Percentiles rank a stretch among this genome's conserved stretches.
Conservation (phyloP, 2,329 filamentous ascomycete species). For the Peltaster fructicola region DNA sequence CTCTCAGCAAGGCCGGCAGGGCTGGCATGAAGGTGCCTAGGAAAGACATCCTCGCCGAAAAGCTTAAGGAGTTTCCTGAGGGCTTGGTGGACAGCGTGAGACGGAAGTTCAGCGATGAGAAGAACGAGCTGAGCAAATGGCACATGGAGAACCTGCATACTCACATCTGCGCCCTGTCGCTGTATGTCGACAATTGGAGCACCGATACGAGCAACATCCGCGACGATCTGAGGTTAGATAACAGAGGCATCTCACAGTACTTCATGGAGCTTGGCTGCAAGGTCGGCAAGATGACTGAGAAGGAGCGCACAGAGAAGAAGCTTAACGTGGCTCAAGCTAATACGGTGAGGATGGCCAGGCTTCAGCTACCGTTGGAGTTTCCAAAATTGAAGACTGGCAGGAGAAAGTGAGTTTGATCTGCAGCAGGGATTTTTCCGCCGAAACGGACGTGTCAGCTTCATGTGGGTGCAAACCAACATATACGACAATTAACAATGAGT, state of each 20-base stretch:
- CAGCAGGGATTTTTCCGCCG: too few relatives aligned
- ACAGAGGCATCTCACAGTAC: slow-evolving; percentile 51
- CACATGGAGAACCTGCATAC: slow-evolving; percentile 55
- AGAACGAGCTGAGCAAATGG: slow-evolving; percentile 48
- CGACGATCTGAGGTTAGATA: slow-evolving; percentile 55
- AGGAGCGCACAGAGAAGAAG: slow-evolving; percentile 29
- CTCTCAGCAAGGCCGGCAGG: slow-evolving; percentile 17
- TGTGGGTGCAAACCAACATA: too few relatives aligned
- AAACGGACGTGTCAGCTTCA: too few relatives aligned
- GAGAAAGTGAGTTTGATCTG: slow-evolving; percentile 4
- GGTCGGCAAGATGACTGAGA: slow-evolving; percentile 31
- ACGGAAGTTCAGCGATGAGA: slow-evolving; percentile 48
- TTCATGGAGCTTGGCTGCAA: slow-evolving; percentile 60
- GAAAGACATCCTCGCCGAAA: slow-evolving; percentile 42
- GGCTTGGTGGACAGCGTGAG: slow-evolving; percentile 48
- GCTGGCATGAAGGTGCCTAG: slow-evolving; percentile 35
- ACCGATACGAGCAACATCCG: slow-evolving; percentile 53
- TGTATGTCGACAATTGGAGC: slow-evolving; percentile 56
- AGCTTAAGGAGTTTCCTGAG: slow-evolving; percentile 38
- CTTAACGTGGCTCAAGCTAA: slow-evolving; percentile 42
- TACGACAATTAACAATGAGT: too few relatives aligned
- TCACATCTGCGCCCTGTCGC: slow-evolving; percentile 52
- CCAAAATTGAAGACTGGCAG: slow-evolving; percentile 39
- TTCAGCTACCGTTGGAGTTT: slow-evolving; percentile 67
- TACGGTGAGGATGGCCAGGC: slow-evolving; percentile 47